Base-by-base conservation (phyloP, 148 eudicot genomes). In the Camellia sinensis region DNA sequence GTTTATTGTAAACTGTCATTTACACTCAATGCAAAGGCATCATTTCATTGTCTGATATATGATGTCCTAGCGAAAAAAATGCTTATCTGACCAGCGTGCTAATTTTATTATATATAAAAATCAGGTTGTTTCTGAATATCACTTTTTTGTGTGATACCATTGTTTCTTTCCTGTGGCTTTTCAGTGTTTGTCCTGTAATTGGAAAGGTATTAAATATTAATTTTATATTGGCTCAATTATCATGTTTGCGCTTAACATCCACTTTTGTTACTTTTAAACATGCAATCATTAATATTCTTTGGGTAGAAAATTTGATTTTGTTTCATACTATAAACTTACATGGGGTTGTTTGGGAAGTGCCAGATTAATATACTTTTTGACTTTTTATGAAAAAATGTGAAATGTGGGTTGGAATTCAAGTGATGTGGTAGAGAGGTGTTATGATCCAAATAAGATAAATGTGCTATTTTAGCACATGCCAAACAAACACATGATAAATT, bases 261-360 rank as follows among this genome's bases (percentile, higher is more conserved):
- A 45, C 56, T 64, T 76, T 40, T 43, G 59, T 46, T 76, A 60
- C 60, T 52, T 66, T 65, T 76, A 12, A 6, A 21, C n/a, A 50
- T 52, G 6, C 6, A 11, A 62, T 74, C 44, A 50, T 18, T 45
- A 40, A 45, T 43, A 7, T 41, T 43, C 77, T 63, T 11, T 60
- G 17, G 9, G 2, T 75, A 57, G 40, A 75, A n/a, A 60, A 9
- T 43, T 29, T 41, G 7, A 41, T 56, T 40, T 74, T 74, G 45
- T 54, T 18, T 59, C 21, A 41, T 57, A 40, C 44, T 44, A 37
- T 18, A n/a, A 71, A 74, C 22, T 29, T 56, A 17, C 37, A 29
- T 29, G 37, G 37, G 1, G 37, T 29, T 29, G 37, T 29, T 29
- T 29, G 1, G 37, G 37, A 29, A 29, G 37, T 29, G 37, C 1